Percentiles rank a stretch among this genome's conserved stretches.
Conservation (phyloP, 108 stramenopile species). For the Bacterosira constricta region DNA sequence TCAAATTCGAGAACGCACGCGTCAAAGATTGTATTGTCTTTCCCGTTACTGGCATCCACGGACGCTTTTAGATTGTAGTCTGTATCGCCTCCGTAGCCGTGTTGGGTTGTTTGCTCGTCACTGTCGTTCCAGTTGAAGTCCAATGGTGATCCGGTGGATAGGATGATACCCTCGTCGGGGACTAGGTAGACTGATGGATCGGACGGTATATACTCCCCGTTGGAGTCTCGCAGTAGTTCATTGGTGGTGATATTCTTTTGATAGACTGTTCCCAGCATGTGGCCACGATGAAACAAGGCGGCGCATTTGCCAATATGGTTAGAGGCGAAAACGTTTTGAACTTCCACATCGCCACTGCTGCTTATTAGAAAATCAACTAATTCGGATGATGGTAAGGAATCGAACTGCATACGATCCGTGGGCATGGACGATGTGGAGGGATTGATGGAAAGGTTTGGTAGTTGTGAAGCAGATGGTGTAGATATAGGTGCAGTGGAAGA, state of each 20-base stretch:
- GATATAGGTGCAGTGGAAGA: too few relatives aligned
- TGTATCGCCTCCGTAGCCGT: background rate
- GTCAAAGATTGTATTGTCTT: constrained; percentile 8
- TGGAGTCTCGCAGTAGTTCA: background rate
- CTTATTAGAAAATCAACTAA: too few relatives aligned
- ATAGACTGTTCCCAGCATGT: background rate
- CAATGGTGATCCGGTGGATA: constrained; percentile 21
- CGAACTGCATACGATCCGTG: too few relatives aligned
- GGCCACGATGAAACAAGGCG: background rate
- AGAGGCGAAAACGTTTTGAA: background rate
- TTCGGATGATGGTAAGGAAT: too few relatives aligned
- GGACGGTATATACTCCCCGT: background rate
- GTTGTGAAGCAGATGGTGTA: too few relatives aligned
- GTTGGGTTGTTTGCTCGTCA: background rate
- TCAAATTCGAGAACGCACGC: constrained; percentile 34
- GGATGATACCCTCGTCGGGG: constrained; percentile 23
- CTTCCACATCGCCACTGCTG: constrained; percentile 1
- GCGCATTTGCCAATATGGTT: background rate
- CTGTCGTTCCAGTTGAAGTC: constrained; percentile 17
- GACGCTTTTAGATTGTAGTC: background rate
- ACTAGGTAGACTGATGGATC: background rate
- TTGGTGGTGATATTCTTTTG: background rate
- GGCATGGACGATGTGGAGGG: too few relatives aligned
- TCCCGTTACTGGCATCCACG: background rate
- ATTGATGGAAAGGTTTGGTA: too few relatives aligned